Evolutionary conservation across 768 basidiomycete species (phyloP), one percentile per base, ranked within the genome.

Genomic region (Mycena galericulata): DNA sequence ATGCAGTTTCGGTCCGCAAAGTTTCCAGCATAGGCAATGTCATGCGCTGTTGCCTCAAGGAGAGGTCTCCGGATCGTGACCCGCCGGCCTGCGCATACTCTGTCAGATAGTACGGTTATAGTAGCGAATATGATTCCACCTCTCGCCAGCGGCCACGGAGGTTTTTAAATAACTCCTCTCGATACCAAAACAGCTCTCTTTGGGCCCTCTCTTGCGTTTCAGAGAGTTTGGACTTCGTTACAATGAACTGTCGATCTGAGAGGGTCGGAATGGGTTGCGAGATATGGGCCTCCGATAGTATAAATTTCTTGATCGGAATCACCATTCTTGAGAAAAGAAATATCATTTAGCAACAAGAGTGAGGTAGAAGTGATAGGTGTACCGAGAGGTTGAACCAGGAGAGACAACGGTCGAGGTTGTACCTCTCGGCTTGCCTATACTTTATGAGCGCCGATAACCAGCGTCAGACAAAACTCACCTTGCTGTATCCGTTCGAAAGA

Each of bases 101-200:
- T 27, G 49, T 53, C 14, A 61, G 38, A 46, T 6, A 6, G 27
- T 49, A 55, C 43, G 24, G 30, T 34, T 32, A 70, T 4, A n/a
- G 10, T 24, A 20, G 18, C 15, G 47, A 58, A 60, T 20, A 4
- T 58, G 40, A 34, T 60, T 87, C 65, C 66, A 95, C 97, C 88
- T 99, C 98, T 75, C 87, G 87, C 98, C 98, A 99, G 20, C 82
- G 84, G 12, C 92, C 92, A 15, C 81, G 82, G 17, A 98, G 76
- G 55, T 81, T 79, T 50, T 88, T 88, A 73, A 99, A 87, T 12
- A 99, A 80, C 69, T 92, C 90, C 77, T 99, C 97, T 38, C 97
- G 86, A 77, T 98, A 97, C 98, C 98, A 99, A 82, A 99, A 99
- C 18, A 97, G 76, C 75, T 96, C 93, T 41, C 90, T 85, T 75